These are phyloP conservation scores for Hordeum marinum DNA, from an alignment of 176 grass and related monocot genomes.

Conservation along the genomic window DNA sequence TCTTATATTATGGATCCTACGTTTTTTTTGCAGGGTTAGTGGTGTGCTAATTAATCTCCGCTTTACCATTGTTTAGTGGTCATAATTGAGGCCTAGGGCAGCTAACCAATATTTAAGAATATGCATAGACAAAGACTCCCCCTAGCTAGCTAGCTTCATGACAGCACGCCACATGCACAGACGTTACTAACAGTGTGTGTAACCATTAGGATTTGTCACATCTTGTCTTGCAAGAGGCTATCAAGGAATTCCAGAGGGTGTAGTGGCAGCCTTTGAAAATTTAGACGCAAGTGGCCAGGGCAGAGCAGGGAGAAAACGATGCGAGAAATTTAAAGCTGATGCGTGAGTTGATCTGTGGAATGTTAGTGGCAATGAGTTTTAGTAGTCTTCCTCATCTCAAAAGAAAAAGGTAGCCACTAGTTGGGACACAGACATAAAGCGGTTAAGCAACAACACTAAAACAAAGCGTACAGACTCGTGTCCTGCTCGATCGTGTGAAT, in stretches of 20 bases:
- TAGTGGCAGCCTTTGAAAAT: slow-evolving; percentile 10
- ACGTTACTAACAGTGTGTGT: not conserved
- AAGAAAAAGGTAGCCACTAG: not conserved
- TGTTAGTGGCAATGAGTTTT: not conserved
- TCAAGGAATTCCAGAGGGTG: not conserved
- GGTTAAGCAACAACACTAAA: not conserved
- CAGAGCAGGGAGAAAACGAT: not conserved
- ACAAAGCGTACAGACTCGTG: not conserved
- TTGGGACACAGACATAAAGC: not conserved
- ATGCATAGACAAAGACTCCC: not conserved
- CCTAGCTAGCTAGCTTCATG: slow-evolving; percentile 1
- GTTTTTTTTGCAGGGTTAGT: no score
- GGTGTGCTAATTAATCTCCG: not conserved
- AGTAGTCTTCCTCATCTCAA: not conserved
- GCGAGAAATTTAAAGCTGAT: not conserved
- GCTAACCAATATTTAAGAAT: not conserved
- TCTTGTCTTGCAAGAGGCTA: not conserved
- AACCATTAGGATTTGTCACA: slow-evolving; percentile 3
- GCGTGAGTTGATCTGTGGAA: slow-evolving; percentile 3
- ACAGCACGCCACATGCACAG: not conserved
- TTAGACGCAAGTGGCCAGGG: not conserved
- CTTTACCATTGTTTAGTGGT: slow-evolving; percentile 17
- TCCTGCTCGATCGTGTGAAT: not conserved
- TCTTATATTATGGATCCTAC: no score
- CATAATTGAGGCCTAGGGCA: slow-evolving; percentile 42